These are phyloP conservation scores for Emiliania huxleyi DNA, from an alignment of 78 protist species.

Conservation along the genomic window DNA sequence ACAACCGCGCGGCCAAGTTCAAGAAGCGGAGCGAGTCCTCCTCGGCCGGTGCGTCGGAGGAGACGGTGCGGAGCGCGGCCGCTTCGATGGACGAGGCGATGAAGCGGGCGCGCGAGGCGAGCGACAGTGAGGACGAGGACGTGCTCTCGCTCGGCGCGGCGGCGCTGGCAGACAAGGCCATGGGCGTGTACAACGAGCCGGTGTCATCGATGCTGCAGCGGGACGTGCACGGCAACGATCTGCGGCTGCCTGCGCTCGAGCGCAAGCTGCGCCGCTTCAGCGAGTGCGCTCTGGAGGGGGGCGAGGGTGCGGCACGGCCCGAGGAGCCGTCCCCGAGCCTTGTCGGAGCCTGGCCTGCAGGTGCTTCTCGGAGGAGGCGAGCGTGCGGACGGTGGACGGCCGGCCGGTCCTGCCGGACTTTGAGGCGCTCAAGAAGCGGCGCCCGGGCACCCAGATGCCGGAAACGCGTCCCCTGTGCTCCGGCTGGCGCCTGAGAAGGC, in stretches of 20 bases:
- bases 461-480: no score
- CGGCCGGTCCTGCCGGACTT: background rate
- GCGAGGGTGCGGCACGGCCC: no score
- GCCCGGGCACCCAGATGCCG: no score
- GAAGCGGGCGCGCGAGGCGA: background rate
- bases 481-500: no score
- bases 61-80: background rate
- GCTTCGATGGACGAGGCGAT: background rate
- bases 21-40: background rate
- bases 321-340: background rate
- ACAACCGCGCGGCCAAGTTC: background rate
- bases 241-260: background rate
- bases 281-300: background rate
- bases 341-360: background rate
- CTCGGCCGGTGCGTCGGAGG: background rate
- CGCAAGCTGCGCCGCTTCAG: background rate
- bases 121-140: background rate
- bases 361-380: no score
- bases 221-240: slow-evolving; percentile 13
- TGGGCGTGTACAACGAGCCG: background rate
- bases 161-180: background rate
- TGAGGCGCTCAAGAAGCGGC: background rate
- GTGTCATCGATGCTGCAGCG: background rate
- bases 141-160: background rate
- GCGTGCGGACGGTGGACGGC: background rate